Evolutionary conservation across 2,329 filamentous ascomycete genomes (phyloP), one percentile per base, ranked within the genome.

Genomic region (Fonsecaea pedrosoi): DNA sequence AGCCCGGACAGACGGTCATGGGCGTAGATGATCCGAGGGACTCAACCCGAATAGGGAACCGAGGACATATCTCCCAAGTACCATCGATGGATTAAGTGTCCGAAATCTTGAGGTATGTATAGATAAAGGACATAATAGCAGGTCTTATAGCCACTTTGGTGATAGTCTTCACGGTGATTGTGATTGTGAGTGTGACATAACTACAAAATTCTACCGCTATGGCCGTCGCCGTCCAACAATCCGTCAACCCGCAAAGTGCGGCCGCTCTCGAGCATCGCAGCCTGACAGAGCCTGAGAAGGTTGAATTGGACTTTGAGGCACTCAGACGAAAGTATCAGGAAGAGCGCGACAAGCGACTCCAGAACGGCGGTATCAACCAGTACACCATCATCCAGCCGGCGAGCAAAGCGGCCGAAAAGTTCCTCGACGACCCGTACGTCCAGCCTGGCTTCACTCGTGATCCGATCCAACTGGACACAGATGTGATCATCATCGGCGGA

Each of bases 261-360:
- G 45, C 45, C 2, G 12, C 25, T 10, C 45, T 50, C 1, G 45
- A 50, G 45, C 45, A 50, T 25, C 45, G 45, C 21, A 50, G 8
- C 45, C 12, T 50, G 18, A 50, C 45, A 30, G 45, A 50, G 18
- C 45, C 45, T 4, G 45, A 50, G 45, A 50, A 50, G 12, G 18
- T 50, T 2, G 45, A 30, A 30, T 63, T 69, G 18, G 64, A 69
- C 34, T 64, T 64, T 8, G 60, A 38, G 9, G 57, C 58, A 9
- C 65, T 69, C 25, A 64, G 54, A 54, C 13, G 58, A 25, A 69
- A 64, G 58, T 69, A 69, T 32, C 30, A 45, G 15, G 48, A 67
- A 55, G 67, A 69, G 45, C 65, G 67, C 18, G 59, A 69, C 30
- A 65, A 60, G 38, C 55, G 67, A 42, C 60, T 67, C 54, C 55